Base-by-base conservation (phyloP, 139 green algal species). In the Micractinium sp. region DNA sequence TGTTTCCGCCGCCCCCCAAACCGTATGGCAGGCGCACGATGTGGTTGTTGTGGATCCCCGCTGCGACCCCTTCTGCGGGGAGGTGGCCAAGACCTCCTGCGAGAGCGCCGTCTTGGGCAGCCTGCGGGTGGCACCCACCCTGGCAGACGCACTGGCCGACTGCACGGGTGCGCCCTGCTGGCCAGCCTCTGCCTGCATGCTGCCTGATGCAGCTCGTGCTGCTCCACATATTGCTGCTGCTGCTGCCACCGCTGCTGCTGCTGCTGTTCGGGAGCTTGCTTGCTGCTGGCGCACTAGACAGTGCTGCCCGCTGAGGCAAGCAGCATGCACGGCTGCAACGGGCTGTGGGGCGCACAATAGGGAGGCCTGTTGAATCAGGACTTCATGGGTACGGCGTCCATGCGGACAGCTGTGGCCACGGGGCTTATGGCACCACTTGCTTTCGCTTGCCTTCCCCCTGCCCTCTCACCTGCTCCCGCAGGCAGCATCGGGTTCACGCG, bases 401-500 rank as follows among this genome's bases (percentile, higher is more conserved):
- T 31, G n/a, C 31, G 1, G 67, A 33, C 67, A 75, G 31, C 22
- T 75, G 47, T 56, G 7, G 47, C 47, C 47, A 56, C 9, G 47
- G 7, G 47, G 9, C 47, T 56, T 56, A 56, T 56, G 7, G 47
- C 47, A 56, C 47, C 47, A 56, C 47, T 41, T 39, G 35, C 73
- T 22, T 23, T 79, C 27, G 18, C 23, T 9, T 79, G 31, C 31
- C 35, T 13, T 82, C 36, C 4, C 23, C 27, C 3, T 31, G 23
- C 77, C 14, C 36, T 13, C 33, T 81, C 14, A 4, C 53, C 23
- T 13, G 15, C 2, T 85, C 36, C 36, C 53, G 73, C 74, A 78
- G 56, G 69, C 41, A 89, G 81, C 87, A 86, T 92, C n/a, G 86
- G 87, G 13, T 92, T 92, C 81, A 92, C 90, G 7, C 76, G 90